Percentiles rank a stretch among this genome's conserved stretches.
Conservation (phyloP, 192 early-diverging fungal genomes). For the Backusella sp. region DNA sequence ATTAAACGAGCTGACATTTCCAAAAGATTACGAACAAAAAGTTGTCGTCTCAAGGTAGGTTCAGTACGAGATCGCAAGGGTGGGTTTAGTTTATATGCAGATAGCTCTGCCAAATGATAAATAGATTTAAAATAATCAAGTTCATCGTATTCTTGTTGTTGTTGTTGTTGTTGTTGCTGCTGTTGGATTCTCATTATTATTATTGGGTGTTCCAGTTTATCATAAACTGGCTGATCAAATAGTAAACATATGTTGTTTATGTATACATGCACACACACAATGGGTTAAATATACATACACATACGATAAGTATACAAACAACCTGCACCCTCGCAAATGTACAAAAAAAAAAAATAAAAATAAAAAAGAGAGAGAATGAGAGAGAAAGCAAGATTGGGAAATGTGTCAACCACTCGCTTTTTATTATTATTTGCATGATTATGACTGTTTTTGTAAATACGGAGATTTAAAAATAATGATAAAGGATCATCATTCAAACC, state of each 20-base stretch:
- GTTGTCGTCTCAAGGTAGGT: conserved; percentile 15
- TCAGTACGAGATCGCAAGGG: conserved; percentile 10
- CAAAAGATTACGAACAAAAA: conserved; percentile 18
- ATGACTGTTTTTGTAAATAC: background rate
- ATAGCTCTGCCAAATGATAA: conserved; percentile 4
- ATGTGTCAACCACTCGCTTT: background rate
- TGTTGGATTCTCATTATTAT: background rate
- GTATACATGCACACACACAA: background rate
- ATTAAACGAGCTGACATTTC: background rate
- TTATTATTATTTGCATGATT: conserved; percentile 3
- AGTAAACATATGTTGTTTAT: background rate
- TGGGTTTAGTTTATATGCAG: conserved; percentile 9
- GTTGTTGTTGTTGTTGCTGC: background rate
- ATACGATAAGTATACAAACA: background rate
- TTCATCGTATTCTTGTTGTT: background rate
- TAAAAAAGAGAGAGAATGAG: background rate
- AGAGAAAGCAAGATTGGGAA: background rate
- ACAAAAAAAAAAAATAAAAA: background rate
- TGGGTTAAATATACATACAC: background rate
- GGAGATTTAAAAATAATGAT: conserved; percentile 2
- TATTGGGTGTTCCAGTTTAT: background rate
- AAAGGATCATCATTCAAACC: background rate
- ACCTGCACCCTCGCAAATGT: background rate
- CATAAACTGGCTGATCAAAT: background rate
- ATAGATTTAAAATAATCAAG: background rate